These are phyloP conservation scores for Colletotrichum limetticola DNA, from an alignment of 2,329 filamentous ascomycete species.

Conservation along the genomic window DNA sequence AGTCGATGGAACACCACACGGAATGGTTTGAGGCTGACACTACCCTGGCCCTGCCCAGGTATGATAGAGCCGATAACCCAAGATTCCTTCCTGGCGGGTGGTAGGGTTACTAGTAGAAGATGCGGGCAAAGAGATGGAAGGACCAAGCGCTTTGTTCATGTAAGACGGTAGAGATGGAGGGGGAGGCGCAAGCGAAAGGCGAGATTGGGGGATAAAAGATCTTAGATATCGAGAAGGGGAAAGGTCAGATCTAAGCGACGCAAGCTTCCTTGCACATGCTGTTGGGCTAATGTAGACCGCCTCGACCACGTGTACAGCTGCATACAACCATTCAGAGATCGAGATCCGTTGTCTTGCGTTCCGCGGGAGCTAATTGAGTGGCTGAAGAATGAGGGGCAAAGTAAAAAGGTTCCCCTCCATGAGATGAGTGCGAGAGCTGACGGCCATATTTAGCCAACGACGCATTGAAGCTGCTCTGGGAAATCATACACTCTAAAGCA, in stretches of 20 bases:
- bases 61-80: no score
- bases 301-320: not conserved
- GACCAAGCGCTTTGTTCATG: not conserved
- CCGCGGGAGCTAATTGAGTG: not conserved
- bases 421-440: not conserved
- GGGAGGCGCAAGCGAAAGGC: constrained; percentile 7
- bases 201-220: not conserved
- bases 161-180: not conserved
- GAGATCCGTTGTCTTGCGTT: not conserved
- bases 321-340: not conserved
- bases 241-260: not conserved
- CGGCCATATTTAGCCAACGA: no score
- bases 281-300: not conserved
- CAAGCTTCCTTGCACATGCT: not conserved
- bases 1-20: not conserved
- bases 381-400: not conserved
- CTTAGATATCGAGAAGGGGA: not conserved
- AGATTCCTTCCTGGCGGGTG: not conserved
- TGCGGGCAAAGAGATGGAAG: not conserved
- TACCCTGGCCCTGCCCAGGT: not conserved
- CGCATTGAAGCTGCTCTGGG: not conserved
- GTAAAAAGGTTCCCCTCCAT: not conserved
- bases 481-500: no score
- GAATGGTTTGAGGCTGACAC: not conserved
- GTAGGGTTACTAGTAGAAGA: not conserved